A percentile compares a stretch with the other conserved stretches of the same genome.
These are phyloP conservation scores for Penicillium occitanis DNA, from an alignment of 2,329 filamentous ascomycete species.

Conservation along the genomic window DNA sequence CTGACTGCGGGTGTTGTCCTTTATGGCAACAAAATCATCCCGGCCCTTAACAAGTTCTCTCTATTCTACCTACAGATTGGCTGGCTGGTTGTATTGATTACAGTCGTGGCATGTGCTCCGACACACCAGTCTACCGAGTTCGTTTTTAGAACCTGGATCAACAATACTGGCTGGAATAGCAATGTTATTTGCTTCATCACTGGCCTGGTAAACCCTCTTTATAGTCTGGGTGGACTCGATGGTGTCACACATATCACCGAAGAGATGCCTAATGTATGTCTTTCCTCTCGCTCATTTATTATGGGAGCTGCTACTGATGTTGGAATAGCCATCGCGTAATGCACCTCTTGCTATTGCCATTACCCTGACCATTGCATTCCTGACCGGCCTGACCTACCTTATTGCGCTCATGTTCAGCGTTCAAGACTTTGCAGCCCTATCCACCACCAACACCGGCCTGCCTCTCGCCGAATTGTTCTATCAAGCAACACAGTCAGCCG, in stretches of 20 bases:
- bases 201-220: slow-evolving; percentile 52
- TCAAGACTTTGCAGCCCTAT: slow-evolving; percentile 48
- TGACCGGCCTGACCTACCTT: slow-evolving; percentile 52
- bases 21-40: slow-evolving; percentile 50
- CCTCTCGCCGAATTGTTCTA: slow-evolving; percentile 67
- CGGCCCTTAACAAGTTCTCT: slow-evolving; percentile 48
- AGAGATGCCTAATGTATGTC: slow-evolving; percentile 52
- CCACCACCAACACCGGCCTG: slow-evolving; percentile 45
- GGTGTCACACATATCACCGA: slow-evolving; percentile 54
- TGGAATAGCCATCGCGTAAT: slow-evolving; percentile 31
- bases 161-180: slow-evolving; percentile 55
- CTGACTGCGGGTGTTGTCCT: slow-evolving; percentile 48
- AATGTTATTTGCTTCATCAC: slow-evolving; percentile 54
- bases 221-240: slow-evolving; percentile 51
- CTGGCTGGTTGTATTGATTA: slow-evolving; percentile 51
- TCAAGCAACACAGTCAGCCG: slow-evolving; percentile 54
- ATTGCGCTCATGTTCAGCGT: slow-evolving; percentile 55
- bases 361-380: slow-evolving; percentile 53
- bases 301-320: neutral
- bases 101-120: slow-evolving; percentile 50
- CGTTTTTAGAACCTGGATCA: slow-evolving; percentile 55
- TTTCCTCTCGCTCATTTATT: too few relatives aligned
- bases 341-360: slow-evolving; percentile 35
- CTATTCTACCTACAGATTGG: slow-evolving; percentile 51
- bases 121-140: slow-evolving; percentile 49